Conservation (phyloP, 164 flowering plant genomes). For the Vitis labrusca region DNA sequence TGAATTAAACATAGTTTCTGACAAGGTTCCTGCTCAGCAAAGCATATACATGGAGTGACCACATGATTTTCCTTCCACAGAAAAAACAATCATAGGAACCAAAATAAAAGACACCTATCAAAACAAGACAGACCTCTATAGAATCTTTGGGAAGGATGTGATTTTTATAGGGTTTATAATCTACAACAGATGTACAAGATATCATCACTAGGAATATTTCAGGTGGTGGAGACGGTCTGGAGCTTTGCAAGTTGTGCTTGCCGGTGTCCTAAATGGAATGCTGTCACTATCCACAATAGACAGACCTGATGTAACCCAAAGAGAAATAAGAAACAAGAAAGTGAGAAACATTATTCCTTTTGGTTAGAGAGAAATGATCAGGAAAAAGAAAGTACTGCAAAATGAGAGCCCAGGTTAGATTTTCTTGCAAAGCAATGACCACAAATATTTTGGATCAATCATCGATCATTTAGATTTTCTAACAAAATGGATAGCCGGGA, state of each 20-base stretch:
- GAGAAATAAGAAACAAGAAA: background rate
- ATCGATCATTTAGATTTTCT: background rate
- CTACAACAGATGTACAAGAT: background rate
- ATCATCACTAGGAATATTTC: slow-evolving; percentile 3
- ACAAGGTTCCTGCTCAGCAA: no score
- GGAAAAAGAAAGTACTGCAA: background rate
- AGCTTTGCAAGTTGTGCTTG: slow-evolving; percentile 66
- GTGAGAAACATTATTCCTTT: background rate
- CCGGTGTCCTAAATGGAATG: slow-evolving; percentile 69
- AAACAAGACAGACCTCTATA: background rate
- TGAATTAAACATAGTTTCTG: no score
- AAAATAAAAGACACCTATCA: no score
- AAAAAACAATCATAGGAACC: background rate
- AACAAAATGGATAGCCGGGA: background rate
- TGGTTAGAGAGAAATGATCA: background rate
- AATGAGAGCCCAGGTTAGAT: background rate
- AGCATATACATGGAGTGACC: no score
- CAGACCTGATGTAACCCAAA: slow-evolving; percentile 52
- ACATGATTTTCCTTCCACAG: no score
- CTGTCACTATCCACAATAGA: slow-evolving; percentile 68
- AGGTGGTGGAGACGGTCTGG: slow-evolving; percentile 26
- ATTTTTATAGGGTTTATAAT: background rate
- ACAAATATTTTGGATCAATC: no score
- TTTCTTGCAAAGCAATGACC: background rate
- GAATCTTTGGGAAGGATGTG: background rate